Evolutionary conservation across 208 protist genomes (phyloP).

Genomic region (Acanthamoeba sp.): DNA sequence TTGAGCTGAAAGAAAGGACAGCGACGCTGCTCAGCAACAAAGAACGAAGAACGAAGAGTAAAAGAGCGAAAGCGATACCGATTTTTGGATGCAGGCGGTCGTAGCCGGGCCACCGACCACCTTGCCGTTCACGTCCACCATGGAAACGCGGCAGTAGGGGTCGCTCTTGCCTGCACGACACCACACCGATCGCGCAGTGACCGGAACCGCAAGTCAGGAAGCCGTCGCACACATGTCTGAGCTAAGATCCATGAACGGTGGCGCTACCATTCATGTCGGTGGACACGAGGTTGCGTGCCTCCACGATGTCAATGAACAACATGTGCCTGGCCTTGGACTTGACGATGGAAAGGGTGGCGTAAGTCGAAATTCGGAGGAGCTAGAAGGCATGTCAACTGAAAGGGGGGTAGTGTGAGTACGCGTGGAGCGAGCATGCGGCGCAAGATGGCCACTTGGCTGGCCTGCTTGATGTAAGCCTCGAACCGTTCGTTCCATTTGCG

Average conservation of each 20-base stretch:
- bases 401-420: not conserved
- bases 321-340: not conserved
- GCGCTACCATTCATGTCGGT: slow-evolving; percentile 33
- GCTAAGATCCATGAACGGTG: not conserved
- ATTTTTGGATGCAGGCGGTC: not conserved
- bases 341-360: too few species aligned
- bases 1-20: not conserved
- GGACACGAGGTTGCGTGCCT: slow-evolving; percentile 12
- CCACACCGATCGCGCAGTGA: too few species aligned
- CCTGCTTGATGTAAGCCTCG: slow-evolving; percentile 21
- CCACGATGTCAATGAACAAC: slow-evolving; percentile 15
- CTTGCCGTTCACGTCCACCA: not conserved
- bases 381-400: too few species aligned
- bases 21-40: too few species aligned
- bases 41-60: too few species aligned
- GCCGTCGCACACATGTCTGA: not conserved
- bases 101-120: not conserved
- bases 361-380: too few species aligned
- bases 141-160: not conserved
- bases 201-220: too few species aligned
- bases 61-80: not conserved
- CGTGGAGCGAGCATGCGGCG: not conserved
- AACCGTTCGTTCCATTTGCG: not conserved
- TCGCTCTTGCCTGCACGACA: slow-evolving; percentile 19
- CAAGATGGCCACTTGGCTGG: not conserved